phyloP scores from a whole-genome alignment of 2,329 filamentous ascomycete genomes.

The Fusarium sp. region DNA sequence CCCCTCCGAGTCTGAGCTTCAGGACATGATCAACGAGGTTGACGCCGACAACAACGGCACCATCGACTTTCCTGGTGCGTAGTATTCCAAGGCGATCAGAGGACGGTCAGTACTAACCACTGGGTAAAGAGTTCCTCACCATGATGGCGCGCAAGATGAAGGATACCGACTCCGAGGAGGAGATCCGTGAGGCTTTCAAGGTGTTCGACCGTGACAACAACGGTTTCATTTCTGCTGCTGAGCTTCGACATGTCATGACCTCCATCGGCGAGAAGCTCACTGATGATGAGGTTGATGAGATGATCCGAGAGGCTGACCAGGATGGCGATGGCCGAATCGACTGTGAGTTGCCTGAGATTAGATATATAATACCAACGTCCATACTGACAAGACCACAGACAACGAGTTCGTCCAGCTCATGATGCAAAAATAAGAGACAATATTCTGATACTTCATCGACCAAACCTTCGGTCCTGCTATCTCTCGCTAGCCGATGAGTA shows the following conservation, averaged over 20 bases:
- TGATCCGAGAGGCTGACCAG: constrained; percentile 92
- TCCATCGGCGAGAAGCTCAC: constrained; percentile 92
- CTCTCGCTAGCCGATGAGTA: constrained; percentile 23
- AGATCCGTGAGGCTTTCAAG: constrained; percentile 91
- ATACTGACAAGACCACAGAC: constrained; percentile 60
- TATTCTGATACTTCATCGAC: constrained; percentile 41
- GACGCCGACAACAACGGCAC: constrained; percentile 93
- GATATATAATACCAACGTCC: not conserved
- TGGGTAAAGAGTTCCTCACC: constrained; percentile 79
- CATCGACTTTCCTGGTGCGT: constrained; percentile 87
- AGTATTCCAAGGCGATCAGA: not conserved
- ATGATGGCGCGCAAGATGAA: constrained; percentile 98
- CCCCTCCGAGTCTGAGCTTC: constrained; percentile 87
- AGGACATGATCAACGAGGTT: constrained; percentile 95
- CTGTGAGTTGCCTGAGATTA: constrained; percentile 64
- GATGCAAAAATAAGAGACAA: constrained; percentile 83
- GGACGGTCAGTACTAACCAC: constrained; percentile 26
- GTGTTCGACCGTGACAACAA: constrained; percentile 92
- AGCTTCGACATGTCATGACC: constrained; percentile 91
- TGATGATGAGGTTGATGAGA: constrained; percentile 90
- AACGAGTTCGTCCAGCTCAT: constrained; percentile 95
- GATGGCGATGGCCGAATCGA: constrained; percentile 90
- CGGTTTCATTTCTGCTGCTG: constrained; percentile 88
- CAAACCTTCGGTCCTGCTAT: constrained; percentile 29
- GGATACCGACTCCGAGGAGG: constrained; percentile 90